Base-by-base conservation (phyloP, 768 basidiomycete species). In the Boletellus ananas region DNA sequence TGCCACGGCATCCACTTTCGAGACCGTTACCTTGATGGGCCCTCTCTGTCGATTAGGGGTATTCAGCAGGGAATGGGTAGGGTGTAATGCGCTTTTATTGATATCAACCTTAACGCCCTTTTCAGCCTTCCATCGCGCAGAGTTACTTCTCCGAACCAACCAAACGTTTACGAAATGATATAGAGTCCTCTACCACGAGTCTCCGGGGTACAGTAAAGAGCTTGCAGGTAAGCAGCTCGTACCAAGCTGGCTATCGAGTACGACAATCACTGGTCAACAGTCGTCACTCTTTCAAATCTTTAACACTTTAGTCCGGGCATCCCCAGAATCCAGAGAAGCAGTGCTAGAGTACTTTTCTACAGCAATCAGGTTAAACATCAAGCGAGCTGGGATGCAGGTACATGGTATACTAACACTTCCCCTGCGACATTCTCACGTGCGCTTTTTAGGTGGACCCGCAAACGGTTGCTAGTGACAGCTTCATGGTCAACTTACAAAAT, bases 361-460 rank as follows among this genome's bases (percentile, higher is more conserved):
- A 3, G 82, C 84, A 5, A 70, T 94, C 31, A 74, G 77, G 14
- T 66, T 94, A 55, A 99, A 99, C 62, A 73, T 76, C 25, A 94
- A 83, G 65, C 83, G 96, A 44, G 82, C 90, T 3, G 96, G 94
- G n/a, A 88, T 92, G 81, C 88, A 92, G 73, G 89, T 85, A 49
- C 37, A 59, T 51, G n/a, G 6, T 37, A 33, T 31, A 34, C 18
- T 41, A 21, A 23, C 3, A 31, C 4, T 31, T 34, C 47, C 25
- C 34, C 23, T 17, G 25, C 33, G 23, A 34, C 25, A 11, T 41
- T n/a, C 44, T 44, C 41, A 20, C 34, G 9, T 29, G 12, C 33
- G n/a, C 8, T 7, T 39, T 35, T 33, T 49, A 91, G 82, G 90
- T 96, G 29, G 90, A 97, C 50, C 80, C 84, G 1, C 78, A 80